These are phyloP conservation scores for Pisolithus orientalis DNA, from an alignment of 768 basidiomycete species.

Conservation along the genomic window DNA sequence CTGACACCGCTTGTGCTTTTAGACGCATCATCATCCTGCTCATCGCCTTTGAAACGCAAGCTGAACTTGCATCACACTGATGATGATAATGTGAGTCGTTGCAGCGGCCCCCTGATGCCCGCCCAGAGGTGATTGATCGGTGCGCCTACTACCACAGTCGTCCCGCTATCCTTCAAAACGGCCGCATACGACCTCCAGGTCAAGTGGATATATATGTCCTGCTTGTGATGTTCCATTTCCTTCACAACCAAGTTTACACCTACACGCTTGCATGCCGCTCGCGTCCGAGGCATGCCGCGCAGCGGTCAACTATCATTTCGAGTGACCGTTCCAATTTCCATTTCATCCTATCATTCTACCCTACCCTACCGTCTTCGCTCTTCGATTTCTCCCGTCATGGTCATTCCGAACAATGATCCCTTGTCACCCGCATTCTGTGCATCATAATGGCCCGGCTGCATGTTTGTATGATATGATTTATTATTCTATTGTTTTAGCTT, in stretches of 20 bases:
- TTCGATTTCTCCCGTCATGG: not conserved
- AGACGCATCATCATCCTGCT: conserved; percentile 10
- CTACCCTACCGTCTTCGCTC: not conserved
- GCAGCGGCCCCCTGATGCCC: conserved; percentile 1
- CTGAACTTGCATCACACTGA: conserved; percentile 31
- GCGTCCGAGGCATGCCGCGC: conserved; percentile 65
- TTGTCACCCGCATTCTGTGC: conserved; percentile 5
- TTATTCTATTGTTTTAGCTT: conserved; percentile 22
- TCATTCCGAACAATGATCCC: conserved; percentile 9
- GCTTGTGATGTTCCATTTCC: conserved; percentile 68
- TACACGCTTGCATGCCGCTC: conserved; percentile 49
- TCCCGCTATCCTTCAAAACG: conserved; percentile 52
- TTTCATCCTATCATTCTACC: too few relatives aligned
- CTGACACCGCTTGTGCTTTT: conserved; percentile 1
- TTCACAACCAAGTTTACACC: conserved; percentile 50
- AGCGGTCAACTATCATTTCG: conserved; percentile 72
- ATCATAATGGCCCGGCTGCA: conserved; percentile 26
- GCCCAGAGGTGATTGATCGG: not conserved
- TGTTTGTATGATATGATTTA: conserved; percentile 13
- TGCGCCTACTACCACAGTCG: conserved; percentile 25
- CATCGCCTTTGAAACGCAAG: conserved; percentile 45
- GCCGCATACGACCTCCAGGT: conserved; percentile 38
- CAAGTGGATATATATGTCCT: conserved; percentile 59
- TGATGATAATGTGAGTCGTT: conserved; percentile 35
- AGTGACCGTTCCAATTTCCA: conserved; percentile 25